phyloP scores from a whole-genome alignment of 2,329 filamentous ascomycete genomes.

The Cercospora nicotianae region DNA sequence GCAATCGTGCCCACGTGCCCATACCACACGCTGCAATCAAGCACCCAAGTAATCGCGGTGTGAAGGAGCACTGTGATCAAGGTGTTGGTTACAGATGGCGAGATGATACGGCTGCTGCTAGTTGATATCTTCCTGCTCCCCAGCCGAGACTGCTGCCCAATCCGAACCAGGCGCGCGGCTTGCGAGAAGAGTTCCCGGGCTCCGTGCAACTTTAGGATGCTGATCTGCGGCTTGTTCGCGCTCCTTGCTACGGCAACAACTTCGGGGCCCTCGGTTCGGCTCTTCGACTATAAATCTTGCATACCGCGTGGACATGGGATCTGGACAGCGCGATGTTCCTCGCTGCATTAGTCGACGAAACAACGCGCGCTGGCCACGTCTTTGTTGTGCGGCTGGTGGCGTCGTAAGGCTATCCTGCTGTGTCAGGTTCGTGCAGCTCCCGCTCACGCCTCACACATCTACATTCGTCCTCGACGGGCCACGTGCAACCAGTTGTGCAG shows the following conservation, averaged over 20 bases:
- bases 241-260: background rate
- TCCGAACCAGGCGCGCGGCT: background rate
- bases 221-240: background rate
- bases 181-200: background rate
- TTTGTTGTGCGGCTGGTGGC: conserved; percentile 1
- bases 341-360: background rate
- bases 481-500: conserved; percentile 1
- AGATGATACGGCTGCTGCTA: background rate
- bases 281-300: background rate
- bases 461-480: background rate
- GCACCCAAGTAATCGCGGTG: background rate
- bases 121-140: background rate
- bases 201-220: background rate
- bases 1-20: background rate
- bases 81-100: background rate
- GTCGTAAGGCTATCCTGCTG: background rate
- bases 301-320: background rate
- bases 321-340: background rate
- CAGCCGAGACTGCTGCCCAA: conserved; percentile 5
- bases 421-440: conserved; percentile 1
- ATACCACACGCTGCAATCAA: background rate
- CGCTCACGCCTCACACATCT: background rate
- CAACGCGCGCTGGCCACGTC: background rate
- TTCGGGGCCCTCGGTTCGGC: background rate
- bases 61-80: background rate